A percentile compares a stretch with the other conserved stretches of the same genome.
Evolutionary conservation across 352 stramenopile genomes (phyloP).

Genomic region (Phytophthora chlamydospora): DNA sequence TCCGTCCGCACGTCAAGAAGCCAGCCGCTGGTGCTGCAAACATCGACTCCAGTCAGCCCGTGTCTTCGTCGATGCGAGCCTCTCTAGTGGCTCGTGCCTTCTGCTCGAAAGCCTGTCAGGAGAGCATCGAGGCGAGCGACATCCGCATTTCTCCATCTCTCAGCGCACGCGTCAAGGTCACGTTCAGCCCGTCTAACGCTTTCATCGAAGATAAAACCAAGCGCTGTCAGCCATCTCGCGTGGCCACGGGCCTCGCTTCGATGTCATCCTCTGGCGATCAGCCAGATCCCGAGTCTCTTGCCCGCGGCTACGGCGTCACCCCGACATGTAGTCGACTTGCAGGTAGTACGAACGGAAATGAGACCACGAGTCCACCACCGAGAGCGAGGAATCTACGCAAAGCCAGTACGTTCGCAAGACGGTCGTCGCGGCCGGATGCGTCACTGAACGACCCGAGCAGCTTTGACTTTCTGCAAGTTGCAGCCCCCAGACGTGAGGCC

Average conservation of each 20-base stretch:
- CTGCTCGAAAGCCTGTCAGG: constrained; percentile 47
- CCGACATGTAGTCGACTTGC: constrained; percentile 8
- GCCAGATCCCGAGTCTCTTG: constrained; percentile 9
- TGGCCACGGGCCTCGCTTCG: constrained; percentile 17
- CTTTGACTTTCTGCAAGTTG: constrained; percentile 44
- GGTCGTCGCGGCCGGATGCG: constrained; percentile 13
- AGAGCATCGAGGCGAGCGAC: constrained; percentile 43
- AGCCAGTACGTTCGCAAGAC: constrained; percentile 15
- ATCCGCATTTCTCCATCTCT: constrained; percentile 48
- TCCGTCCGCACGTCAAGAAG: constrained; percentile 35
- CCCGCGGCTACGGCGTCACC: constrained; percentile 12
- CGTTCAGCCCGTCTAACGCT: constrained; percentile 4
- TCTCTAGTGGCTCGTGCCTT: constrained; percentile 41
- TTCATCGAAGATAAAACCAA: constrained; percentile 16
- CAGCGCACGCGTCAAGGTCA: constrained; percentile 37
- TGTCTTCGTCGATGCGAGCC: constrained; percentile 35
- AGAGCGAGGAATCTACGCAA: constrained; percentile 15
- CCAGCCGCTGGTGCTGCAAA: constrained; percentile 1
- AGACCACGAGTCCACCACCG: background rate
- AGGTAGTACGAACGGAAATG: constrained; percentile 3
- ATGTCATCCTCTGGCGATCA: constrained; percentile 17
- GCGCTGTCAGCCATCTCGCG: constrained; percentile 10
- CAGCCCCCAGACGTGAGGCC: constrained; percentile 20
- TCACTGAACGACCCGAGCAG: constrained; percentile 16
- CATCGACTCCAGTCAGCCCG: constrained; percentile 4